These are phyloP conservation scores for Chlorella ohadii DNA, from an alignment of 139 green algal genomes.

Conservation along the genomic window DNA sequence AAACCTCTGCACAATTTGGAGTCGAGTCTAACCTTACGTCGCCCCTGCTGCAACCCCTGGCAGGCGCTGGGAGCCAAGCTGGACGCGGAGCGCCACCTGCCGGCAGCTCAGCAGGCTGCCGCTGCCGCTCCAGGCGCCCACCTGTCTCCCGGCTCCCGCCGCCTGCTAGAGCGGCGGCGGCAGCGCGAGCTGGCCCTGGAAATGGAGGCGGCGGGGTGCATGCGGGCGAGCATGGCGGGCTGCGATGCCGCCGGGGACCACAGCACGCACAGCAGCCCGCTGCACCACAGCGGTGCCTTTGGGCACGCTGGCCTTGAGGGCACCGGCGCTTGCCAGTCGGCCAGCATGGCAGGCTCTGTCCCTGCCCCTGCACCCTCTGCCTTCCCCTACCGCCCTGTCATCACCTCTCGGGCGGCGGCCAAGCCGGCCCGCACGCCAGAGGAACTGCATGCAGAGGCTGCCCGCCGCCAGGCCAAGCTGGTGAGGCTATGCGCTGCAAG, in stretches of 20 bases:
- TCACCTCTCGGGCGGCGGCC: background rate
- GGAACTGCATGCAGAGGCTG: slow-evolving; percentile 2
- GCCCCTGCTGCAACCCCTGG: background rate
- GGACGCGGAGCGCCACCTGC: background rate
- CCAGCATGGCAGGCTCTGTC: too few species aligned
- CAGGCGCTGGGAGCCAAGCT: background rate
- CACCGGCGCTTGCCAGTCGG: too few species aligned
- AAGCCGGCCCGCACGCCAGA: background rate
- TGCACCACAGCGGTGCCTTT: background rate
- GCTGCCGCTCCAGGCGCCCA: too few species aligned
- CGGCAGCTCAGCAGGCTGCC: background rate
- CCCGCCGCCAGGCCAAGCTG: background rate
- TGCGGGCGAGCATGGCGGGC: background rate
- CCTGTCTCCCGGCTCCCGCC: slow-evolving; percentile 1
- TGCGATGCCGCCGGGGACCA: background rate
- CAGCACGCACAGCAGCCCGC: background rate
- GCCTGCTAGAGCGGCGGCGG: background rate
- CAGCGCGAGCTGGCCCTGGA: background rate
- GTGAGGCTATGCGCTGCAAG: too few species aligned
- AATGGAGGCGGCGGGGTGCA: background rate
- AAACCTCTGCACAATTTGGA: too few species aligned
- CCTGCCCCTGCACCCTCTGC: background rate
- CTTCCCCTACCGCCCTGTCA: background rate
- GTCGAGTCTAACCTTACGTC: too few species aligned
- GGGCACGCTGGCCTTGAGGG: too few species aligned